These are phyloP conservation scores for Neospermospora avenae DNA, from an alignment of 2,329 filamentous ascomycete genomes.

Conservation along the genomic window DNA sequence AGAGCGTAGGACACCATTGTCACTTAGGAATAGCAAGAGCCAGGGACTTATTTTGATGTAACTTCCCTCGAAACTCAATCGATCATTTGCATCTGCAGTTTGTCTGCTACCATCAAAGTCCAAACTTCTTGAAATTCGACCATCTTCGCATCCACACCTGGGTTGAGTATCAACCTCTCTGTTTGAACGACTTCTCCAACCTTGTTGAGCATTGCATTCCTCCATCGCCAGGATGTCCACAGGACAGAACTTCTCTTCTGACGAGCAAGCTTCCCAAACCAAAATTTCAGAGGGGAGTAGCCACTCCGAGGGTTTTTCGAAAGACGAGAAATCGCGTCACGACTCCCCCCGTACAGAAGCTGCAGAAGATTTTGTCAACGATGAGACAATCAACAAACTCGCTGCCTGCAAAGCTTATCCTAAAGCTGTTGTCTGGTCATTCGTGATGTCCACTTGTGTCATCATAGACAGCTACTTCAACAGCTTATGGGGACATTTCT, in stretches of 20 bases:
- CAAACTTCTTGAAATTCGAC: too few species aligned
- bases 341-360: not conserved
- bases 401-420: not conserved
- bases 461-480: not conserved
- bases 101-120: too few species aligned
- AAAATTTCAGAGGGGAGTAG: not conserved
- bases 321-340: not conserved
- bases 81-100: too few species aligned
- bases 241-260: not conserved
- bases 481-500: not conserved
- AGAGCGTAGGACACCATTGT: too few species aligned
- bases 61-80: too few species aligned
- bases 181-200: too few species aligned
- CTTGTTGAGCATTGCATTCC: too few species aligned
- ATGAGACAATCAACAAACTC: not conserved
- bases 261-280: not conserved
- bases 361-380: not conserved
- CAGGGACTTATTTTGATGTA: too few species aligned
- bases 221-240: not conserved
- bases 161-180: too few species aligned
- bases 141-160: too few species aligned
- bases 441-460: conserved; percentile 4
- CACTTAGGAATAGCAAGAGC: too few species aligned
- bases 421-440: not conserved
- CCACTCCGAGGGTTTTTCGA: not conserved